phyloP scores from a whole-genome alignment of 1,284 basidiomycete species.

The Anthracocystis panici-leucophaei region DNA sequence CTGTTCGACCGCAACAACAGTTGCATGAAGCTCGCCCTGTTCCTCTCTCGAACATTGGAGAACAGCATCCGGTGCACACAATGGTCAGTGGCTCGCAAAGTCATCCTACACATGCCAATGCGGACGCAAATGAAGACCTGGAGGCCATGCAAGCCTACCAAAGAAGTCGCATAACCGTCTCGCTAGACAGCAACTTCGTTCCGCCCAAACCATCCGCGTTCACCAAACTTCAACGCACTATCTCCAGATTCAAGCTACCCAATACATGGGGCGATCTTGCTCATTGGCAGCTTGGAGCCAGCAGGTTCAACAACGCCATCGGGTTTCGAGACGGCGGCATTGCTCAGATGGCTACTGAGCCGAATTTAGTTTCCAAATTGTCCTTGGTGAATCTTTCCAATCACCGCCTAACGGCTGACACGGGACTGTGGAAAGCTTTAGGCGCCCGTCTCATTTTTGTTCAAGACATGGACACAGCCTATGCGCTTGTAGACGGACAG shows the following conservation, averaged over 20 bases:
- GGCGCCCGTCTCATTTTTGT: slow-evolving; percentile 9
- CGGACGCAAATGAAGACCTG: too few species aligned
- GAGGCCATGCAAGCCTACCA: too few species aligned
- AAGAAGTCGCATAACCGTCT: too few species aligned
- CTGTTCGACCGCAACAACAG: too few species aligned
- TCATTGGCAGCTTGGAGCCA: not conserved
- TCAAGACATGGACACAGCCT: not conserved
- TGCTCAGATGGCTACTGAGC: not conserved
- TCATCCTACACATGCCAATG: too few species aligned
- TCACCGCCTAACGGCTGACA: not conserved
- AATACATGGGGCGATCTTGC: not conserved
- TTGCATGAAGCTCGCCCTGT: too few species aligned
- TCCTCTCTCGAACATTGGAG: too few species aligned
- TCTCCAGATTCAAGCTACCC: not conserved
- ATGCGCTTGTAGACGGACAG: slow-evolving; percentile 7
- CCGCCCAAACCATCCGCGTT: too few species aligned
- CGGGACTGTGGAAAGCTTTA: not conserved
- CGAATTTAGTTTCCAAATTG: not conserved
- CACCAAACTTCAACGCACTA: not conserved
- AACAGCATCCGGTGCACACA: too few species aligned
- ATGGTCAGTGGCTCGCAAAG: too few species aligned
- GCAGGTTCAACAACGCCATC: not conserved
- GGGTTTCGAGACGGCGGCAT: too few species aligned
- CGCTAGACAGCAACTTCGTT: too few species aligned
- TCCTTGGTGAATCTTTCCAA: not conserved